phyloP scores from a whole-genome alignment of 768 basidiomycete genomes.

The Filobasidium floriforme region DNA sequence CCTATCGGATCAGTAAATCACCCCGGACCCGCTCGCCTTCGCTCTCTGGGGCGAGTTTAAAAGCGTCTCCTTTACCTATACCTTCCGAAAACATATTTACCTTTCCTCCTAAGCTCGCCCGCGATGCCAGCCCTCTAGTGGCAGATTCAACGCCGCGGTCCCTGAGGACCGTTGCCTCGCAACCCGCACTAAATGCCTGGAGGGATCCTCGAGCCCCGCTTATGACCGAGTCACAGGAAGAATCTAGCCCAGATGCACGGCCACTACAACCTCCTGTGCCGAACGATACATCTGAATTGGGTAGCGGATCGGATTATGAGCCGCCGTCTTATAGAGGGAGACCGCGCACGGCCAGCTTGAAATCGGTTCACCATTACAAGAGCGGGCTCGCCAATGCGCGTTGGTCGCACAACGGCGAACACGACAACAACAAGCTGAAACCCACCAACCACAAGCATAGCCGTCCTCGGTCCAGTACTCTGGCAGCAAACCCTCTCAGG shows the following conservation, averaged over 20 bases:
- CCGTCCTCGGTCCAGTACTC: background rate
- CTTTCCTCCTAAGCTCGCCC: background rate
- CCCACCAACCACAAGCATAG: background rate
- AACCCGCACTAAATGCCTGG: background rate
- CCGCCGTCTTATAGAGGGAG: conserved; percentile 14
- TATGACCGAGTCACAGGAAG: background rate
- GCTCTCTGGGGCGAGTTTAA: background rate
- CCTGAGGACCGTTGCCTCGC: background rate
- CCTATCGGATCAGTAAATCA: background rate
- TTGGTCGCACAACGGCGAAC: background rate
- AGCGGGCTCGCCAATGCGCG: background rate
- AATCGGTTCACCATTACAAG: conserved; percentile 10
- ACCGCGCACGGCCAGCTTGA: conserved; percentile 5
- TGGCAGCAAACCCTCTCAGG: background rate
- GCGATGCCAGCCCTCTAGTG: too few relatives aligned
- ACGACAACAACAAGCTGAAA: background rate
- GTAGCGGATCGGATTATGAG: background rate
- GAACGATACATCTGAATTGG: background rate
- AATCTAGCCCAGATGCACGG: background rate
- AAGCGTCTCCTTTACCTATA: background rate
- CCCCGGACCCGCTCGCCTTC: background rate
- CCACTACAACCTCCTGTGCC: background rate
- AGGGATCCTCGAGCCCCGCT: too few relatives aligned
- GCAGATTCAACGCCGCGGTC: background rate
- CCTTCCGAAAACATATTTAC: background rate